A percentile compares a stretch with the other conserved stretches of the same genome.
phyloP scores from a whole-genome alignment of 2,329 filamentous ascomycete species.

The Dendryphion nanum region DNA sequence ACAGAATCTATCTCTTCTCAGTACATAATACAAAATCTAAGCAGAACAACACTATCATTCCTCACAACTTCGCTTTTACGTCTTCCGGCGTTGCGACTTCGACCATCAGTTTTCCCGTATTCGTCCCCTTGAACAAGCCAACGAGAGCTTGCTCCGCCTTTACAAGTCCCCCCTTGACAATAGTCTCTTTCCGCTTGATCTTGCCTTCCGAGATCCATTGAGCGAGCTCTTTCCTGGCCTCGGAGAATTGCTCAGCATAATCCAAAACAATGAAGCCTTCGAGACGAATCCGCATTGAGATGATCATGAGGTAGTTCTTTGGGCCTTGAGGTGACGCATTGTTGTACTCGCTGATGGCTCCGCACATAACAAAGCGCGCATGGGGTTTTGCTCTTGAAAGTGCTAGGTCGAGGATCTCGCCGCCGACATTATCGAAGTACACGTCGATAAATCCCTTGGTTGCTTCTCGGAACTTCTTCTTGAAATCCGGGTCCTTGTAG shows the following conservation, averaged over 20 bases:
- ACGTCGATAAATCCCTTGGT: slow-evolving; percentile 53
- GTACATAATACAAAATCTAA: not conserved
- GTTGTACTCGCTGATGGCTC: slow-evolving; percentile 47
- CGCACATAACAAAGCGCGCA: slow-evolving; percentile 46
- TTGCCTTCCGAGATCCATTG: slow-evolving; percentile 70
- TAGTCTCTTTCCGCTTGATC: slow-evolving; percentile 68
- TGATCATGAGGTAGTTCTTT: slow-evolving; percentile 48
- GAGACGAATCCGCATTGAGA: slow-evolving; percentile 44
- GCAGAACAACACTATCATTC: not conserved
- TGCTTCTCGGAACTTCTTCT: slow-evolving; percentile 46
- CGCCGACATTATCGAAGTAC: slow-evolving; percentile 54
- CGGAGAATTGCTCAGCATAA: slow-evolving; percentile 56
- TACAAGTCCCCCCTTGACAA: slow-evolving; percentile 66
- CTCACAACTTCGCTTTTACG: slow-evolving; percentile 40
- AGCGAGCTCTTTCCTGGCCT: slow-evolving; percentile 60
- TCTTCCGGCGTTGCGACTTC: slow-evolving; percentile 39
- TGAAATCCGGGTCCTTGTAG: slow-evolving; percentile 53
- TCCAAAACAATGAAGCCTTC: slow-evolving; percentile 70
- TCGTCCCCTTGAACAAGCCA: slow-evolving; percentile 65
- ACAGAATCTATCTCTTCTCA: not conserved
- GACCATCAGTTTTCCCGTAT: slow-evolving; percentile 61
- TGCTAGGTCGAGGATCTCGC: slow-evolving; percentile 48
- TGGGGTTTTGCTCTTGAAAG: slow-evolving; percentile 42
- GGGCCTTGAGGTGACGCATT: slow-evolving; percentile 50
- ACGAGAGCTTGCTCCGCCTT: slow-evolving; percentile 63